phyloP scores from a whole-genome alignment of 2,329 filamentous ascomycete genomes.

The Monascus ruber region DNA sequence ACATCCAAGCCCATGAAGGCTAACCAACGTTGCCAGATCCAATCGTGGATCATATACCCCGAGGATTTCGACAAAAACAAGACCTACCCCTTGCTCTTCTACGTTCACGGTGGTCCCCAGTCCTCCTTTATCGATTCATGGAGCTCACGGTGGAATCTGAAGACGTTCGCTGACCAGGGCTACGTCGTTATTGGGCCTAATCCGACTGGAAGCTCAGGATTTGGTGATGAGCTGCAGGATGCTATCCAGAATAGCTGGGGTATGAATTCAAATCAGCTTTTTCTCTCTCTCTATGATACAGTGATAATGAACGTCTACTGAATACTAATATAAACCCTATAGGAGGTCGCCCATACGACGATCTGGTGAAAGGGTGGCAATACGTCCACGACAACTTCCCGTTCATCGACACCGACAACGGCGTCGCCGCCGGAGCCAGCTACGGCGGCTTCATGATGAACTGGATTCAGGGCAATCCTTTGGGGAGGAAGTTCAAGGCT shows the following conservation, averaged over 20 bases:
- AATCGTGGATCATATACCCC: slow-evolving; percentile 32
- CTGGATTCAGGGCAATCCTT: slow-evolving; percentile 79
- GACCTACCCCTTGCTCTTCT: slow-evolving; percentile 66
- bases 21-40: slow-evolving; percentile 14
- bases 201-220: slow-evolving; percentile 72
- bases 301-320: too few species aligned
- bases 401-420: slow-evolving; percentile 27
- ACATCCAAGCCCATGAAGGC: slow-evolving; percentile 3
- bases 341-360: slow-evolving; percentile 54
- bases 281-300: too few species aligned
- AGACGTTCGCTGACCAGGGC: slow-evolving; percentile 76
- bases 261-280: slow-evolving; percentile 1
- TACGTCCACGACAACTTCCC: slow-evolving; percentile 42
- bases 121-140: slow-evolving; percentile 64
- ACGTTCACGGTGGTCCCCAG: slow-evolving; percentile 77
- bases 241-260: slow-evolving; percentile 76
- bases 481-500: slow-evolving; percentile 76
- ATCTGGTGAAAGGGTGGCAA: slow-evolving; percentile 68
- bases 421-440: slow-evolving; percentile 30
- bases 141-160: slow-evolving; percentile 77
- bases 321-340: background rate
- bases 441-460: slow-evolving; percentile 44
- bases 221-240: slow-evolving; percentile 65
- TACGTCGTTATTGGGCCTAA: slow-evolving; percentile 76
- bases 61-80: slow-evolving; percentile 54